Evolutionary conservation across 2,329 filamentous ascomycete species (phyloP), one percentile per base, ranked within the genome.

Genomic region (Sphaerostilbella broomeana): DNA sequence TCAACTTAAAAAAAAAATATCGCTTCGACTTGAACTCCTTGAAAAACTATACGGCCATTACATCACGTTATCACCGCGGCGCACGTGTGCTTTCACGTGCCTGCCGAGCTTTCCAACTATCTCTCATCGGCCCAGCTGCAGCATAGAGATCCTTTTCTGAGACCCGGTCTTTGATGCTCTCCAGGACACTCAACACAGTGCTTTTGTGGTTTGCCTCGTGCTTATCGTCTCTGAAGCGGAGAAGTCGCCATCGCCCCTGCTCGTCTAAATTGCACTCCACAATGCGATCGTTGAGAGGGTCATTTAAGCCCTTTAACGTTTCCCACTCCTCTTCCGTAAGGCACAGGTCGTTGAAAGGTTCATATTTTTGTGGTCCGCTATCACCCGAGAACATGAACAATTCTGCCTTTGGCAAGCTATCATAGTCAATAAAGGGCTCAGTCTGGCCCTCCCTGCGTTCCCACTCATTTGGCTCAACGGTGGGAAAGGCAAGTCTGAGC

Each of bases 181-280:
- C 82, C 43, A 95, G 73, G 4, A 98, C 92, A 57, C 84, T 94
- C 18, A 80, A 70, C 2, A 95, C 86, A 0, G 86, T 90, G 13
- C 70, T 80, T 44, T 85, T 82, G 62, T 97, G 89, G 55, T 98
- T 98, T 0, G 86, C 88, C 50, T 95, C 84, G 19, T 72, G 69
- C 65, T 98, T 98, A 62, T 98, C 92, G 54, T 97, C 89, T 37
- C 92, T 76, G 62, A 95, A 90, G 20, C 89, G 80, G 51, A 92
- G 82, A 59, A 86, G 86, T 42, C 88, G 79, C 92, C 92, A 98
- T 16, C 81, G 70, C 13, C 76, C 76, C 42, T 80, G 62, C 2
- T 77, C 69, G 55, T 95, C 87, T 62, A 87, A 79, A 55, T 79
- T 87, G 58, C 88, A 95, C 64, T 98, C 92, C 39, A 97, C 83